phyloP scores from a whole-genome alignment of 176 grass and related monocot species.

The Echinochloa phyllopogon region DNA sequence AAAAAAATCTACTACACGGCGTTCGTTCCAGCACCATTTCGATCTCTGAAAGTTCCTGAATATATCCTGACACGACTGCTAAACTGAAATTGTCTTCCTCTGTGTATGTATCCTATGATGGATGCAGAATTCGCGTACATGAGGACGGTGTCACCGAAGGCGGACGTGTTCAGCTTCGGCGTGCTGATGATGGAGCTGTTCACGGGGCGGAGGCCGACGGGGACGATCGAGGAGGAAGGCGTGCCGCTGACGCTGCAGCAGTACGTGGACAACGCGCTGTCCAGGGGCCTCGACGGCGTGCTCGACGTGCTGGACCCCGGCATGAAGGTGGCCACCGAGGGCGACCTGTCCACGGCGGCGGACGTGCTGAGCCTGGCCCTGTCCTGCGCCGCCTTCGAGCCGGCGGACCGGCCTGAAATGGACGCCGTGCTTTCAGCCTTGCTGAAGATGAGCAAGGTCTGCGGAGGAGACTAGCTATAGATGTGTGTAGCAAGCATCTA shows the following conservation, averaged over 20 bases:
- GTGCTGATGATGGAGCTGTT: conserved; percentile 82
- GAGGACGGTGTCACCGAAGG: conserved; percentile 67
- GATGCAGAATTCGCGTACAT: conserved; percentile 83
- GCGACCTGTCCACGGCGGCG: conserved; percentile 56
- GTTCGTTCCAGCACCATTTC: not conserved
- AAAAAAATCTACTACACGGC: conserved; percentile 17
- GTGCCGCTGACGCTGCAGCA: conserved; percentile 70
- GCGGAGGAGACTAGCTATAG: not conserved
- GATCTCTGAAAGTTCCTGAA: not conserved
- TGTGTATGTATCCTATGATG: not conserved
- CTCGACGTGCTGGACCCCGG: conserved; percentile 56
- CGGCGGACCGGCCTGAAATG: conserved; percentile 79
- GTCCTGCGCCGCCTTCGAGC: conserved; percentile 65
- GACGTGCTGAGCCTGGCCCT: conserved; percentile 57
- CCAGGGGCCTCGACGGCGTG: conserved; percentile 51
- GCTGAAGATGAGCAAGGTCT: conserved; percentile 53
- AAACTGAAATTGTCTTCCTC: not conserved
- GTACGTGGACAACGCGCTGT: conserved; percentile 66
- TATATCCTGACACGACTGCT: not conserved
- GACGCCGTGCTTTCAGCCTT: conserved; percentile 59
- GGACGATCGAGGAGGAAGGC: conserved; percentile 60
- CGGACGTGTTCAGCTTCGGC: conserved; percentile 95
- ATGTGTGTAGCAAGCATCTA: too few relatives aligned
- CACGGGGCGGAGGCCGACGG: conserved; percentile 71
- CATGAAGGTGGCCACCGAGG: conserved; percentile 55